Evolutionary conservation across 176 grass and related monocot species (phyloP).

Genomic region (Oryza meyeriana): DNA sequence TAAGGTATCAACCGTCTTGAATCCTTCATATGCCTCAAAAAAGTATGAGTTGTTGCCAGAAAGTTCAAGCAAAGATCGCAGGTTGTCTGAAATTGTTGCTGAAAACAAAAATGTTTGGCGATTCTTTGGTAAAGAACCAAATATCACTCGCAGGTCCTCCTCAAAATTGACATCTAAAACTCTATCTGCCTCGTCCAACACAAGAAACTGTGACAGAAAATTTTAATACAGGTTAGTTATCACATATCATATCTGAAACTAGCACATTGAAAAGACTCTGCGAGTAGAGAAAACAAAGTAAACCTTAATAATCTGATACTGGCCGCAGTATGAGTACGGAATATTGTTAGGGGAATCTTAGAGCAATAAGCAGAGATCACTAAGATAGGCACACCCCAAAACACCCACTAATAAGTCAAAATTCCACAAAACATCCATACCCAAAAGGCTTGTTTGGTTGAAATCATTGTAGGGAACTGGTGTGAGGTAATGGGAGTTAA

Average conservation of each 20-base stretch:
- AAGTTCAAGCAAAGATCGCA: constrained; percentile 72
- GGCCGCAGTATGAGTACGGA: background rate
- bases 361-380: background rate
- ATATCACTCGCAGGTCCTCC: constrained; percentile 83
- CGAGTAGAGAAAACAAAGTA: background rate
- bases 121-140: constrained; percentile 72
- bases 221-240: background rate
- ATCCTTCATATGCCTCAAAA: constrained; percentile 89
- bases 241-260: background rate
- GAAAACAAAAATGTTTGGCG: constrained; percentile 93
- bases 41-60: constrained; percentile 80
- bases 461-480: background rate
- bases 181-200: constrained; percentile 94
- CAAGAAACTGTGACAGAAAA: constrained; percentile 73
- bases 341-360: background rate
- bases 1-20: constrained; percentile 84
- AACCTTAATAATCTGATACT: constrained; percentile 2
- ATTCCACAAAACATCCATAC: background rate
- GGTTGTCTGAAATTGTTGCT: constrained; percentile 89
- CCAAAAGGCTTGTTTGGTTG: background rate
- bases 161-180: constrained; percentile 86
- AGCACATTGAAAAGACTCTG: background rate
- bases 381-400: background rate
- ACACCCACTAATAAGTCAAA: background rate
- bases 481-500: no score